Evolutionary conservation across 192 early-diverging fungal genomes (phyloP), one percentile per base, ranked within the genome.

Genomic region (Diversispora epigaea): DNA sequence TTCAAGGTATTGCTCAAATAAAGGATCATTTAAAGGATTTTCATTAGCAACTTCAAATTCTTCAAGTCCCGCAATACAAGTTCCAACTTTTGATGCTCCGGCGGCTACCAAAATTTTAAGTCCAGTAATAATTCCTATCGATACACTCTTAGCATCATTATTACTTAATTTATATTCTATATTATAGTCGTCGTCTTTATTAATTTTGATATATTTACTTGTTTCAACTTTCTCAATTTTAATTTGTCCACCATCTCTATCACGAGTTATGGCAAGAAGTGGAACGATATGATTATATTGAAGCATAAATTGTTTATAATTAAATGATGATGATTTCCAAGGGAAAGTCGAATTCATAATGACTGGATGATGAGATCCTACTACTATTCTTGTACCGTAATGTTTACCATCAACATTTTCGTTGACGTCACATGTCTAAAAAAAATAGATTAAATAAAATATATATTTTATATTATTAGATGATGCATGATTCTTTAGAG

Each of bases 381-480:
- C 84, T 52, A 92, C 90, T 8, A 94, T 70, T 72, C 86, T 86
- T 56, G 85, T 83, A 32, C 93, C 92, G 66, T 91, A 92, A 32
- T 86, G 82, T 7, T 84, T 60, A 19, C 88, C 87, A 69, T 90
- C 87, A 0, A 83, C 71, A 64, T 92, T 86, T 46, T 89, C 89
- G 3, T 77, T 82, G 6, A 83, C 83, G 11, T 80, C 81, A 32
- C 79, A 77, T 21, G 81, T 21, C 80, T 82, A 60, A 32, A 32
- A 32, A 32, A 32, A 32, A 32, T 32, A 0, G 25, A 32, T 32
- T 32, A 32, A 32, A 32, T 2, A 32, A 32, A 32, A 32, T 32
- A 32, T 32, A 32, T 32, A 32, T 32, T 46, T 58, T 44, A 76
- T 44, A 66, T 64, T 56, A 47, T n/a, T n/a, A n/a, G n/a, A n/a